A percentile compares a stretch with the other conserved stretches of the same genome.
These are phyloP conservation scores for Crassisporium funariophilum DNA, from an alignment of 768 basidiomycete genomes.

Conservation along the genomic window DNA sequence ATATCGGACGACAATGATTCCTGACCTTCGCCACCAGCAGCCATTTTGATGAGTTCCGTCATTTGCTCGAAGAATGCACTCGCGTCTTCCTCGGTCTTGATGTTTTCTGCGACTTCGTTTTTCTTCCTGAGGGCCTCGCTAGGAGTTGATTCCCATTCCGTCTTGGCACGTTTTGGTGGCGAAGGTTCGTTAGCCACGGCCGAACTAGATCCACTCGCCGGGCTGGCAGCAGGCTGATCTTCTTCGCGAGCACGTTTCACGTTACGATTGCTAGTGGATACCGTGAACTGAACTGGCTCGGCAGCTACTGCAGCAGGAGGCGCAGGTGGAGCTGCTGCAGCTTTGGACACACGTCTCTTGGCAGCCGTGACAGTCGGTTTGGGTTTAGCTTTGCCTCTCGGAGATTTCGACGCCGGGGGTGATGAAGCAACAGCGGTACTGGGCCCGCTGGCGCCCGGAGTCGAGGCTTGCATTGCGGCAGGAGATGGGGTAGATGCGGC, in stretches of 20 bases:
- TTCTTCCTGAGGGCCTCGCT: constrained; percentile 51
- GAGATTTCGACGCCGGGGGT: constrained; percentile 71
- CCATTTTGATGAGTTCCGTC: constrained; percentile 62
- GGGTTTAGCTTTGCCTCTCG: constrained; percentile 60
- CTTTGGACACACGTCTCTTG: constrained; percentile 36
- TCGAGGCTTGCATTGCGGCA: constrained; percentile 38
- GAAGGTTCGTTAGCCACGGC: constrained; percentile 52
- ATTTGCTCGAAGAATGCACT: constrained; percentile 62
- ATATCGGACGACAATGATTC: constrained; percentile 50
- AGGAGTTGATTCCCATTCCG: constrained; percentile 67
- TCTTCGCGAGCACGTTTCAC: constrained; percentile 59
- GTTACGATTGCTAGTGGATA: constrained; percentile 25
- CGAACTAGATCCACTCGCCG: constrained; percentile 25
- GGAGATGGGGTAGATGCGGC: constrained; percentile 49
- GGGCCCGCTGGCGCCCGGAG: constrained; percentile 44
- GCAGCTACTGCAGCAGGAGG: constrained; percentile 22
- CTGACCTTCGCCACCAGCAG: constrained; percentile 44
- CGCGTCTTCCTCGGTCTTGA: constrained; percentile 72
- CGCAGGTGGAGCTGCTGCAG: constrained; percentile 25
- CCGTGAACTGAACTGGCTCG: constrained; percentile 21
- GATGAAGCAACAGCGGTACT: constrained; percentile 58
- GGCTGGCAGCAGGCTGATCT: constrained; percentile 39
- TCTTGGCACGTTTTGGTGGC: constrained; percentile 72
- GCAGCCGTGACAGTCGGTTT: constrained; percentile 33
- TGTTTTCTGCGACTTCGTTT: constrained; percentile 43